Evolutionary conservation across 208 protist species (phyloP).

Genomic region (Strigomonas culicis): DNA sequence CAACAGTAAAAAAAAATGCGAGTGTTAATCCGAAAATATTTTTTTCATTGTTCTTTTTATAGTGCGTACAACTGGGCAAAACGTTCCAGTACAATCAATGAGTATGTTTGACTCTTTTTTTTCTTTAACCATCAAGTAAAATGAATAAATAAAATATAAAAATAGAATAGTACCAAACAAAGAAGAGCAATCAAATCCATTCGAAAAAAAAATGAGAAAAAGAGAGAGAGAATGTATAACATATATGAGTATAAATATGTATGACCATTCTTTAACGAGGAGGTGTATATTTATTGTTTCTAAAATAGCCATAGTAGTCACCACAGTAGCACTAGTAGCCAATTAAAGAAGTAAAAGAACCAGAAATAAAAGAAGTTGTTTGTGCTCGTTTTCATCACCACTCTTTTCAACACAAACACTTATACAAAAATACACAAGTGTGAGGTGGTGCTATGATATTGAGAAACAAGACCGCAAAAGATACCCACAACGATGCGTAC

Average conservation of each 20-base stretch:
- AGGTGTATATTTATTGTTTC: background rate
- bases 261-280: background rate
- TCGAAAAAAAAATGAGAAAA: constrained; percentile 12
- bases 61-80: background rate
- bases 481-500: background rate
- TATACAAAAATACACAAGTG: background rate
- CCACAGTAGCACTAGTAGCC: no score
- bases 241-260: background rate
- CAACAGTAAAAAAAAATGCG: background rate
- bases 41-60: background rate
- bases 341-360: no score
- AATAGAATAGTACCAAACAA: constrained; percentile 9
- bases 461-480: background rate
- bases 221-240: constrained; percentile 10
- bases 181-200: constrained; percentile 4
- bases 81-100: background rate
- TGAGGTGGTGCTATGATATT: background rate
- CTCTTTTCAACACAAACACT: background rate
- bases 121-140: background rate
- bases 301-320: background rate
- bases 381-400: background rate
- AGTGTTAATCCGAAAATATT: background rate
- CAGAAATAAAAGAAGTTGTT: background rate
- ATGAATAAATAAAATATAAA: background rate
- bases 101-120: background rate